Conservation (phyloP, 208 protist species). For the Angomonas ambiguus region DNA sequence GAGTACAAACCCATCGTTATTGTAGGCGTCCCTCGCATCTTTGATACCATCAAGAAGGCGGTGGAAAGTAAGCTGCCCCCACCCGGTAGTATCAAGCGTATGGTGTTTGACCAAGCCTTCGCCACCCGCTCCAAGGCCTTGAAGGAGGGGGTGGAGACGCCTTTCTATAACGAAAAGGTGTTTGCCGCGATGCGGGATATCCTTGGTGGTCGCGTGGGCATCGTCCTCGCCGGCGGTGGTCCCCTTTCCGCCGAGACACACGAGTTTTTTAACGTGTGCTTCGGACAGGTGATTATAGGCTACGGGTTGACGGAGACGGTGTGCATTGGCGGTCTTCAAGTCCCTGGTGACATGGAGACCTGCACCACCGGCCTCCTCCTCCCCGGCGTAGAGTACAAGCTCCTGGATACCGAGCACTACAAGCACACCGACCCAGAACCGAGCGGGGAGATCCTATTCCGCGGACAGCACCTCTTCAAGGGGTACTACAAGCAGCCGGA, state of each 20-base stretch:
- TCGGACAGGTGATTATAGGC: slow-evolving; percentile 44
- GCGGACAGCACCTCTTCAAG: slow-evolving; percentile 75
- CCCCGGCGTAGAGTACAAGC: slow-evolving; percentile 63
- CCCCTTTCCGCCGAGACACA: slow-evolving; percentile 68
- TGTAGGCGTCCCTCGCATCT: slow-evolving; percentile 62
- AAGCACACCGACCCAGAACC: slow-evolving; percentile 71
- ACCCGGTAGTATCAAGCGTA: slow-evolving; percentile 33
- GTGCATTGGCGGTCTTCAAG: slow-evolving; percentile 50
- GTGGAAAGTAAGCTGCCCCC: slow-evolving; percentile 43
- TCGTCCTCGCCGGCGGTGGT: slow-evolving; percentile 71
- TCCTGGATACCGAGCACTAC: slow-evolving; percentile 85
- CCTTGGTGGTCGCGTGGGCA: slow-evolving; percentile 59
- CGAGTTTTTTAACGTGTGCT: slow-evolving; percentile 77
- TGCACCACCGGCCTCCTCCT: slow-evolving; percentile 55
- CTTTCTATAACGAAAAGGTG: slow-evolving; percentile 60
- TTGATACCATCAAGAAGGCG: slow-evolving; percentile 64
- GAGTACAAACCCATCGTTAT: slow-evolving; percentile 67
- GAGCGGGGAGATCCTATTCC: slow-evolving; percentile 74
- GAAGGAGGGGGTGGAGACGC: slow-evolving; percentile 37
- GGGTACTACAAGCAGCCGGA: slow-evolving; percentile 91
- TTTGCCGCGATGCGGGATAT: slow-evolving; percentile 41
- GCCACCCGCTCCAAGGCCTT: slow-evolving; percentile 30
- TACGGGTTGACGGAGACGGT: slow-evolving; percentile 89
- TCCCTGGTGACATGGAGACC: slow-evolving; percentile 36
- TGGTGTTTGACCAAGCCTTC: slow-evolving; percentile 52